Conservation (phyloP, 148 eudicot genomes). For the Tetragonia tetragonoides region DNA sequence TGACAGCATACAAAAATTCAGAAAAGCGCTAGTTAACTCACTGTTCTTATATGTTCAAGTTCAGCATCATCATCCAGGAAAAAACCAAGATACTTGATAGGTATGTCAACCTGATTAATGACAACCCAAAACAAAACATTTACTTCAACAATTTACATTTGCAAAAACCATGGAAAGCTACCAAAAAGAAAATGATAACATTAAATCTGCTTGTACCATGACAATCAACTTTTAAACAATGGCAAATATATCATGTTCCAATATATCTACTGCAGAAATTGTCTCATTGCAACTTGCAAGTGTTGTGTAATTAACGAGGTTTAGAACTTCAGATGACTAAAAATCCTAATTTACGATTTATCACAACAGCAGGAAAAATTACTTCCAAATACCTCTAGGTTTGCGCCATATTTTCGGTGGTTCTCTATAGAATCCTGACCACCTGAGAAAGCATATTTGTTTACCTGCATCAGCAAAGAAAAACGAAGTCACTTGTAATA, state of each 20-base stretch:
- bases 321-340: not conserved
- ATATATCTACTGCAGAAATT: not conserved
- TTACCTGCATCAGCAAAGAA: conserved; percentile 47
- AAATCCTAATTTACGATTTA: not conserved
- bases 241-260: not conserved
- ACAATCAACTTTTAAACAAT: too few relatives aligned
- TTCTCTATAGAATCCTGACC: conserved; percentile 96
- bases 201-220: too few relatives aligned
- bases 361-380: not conserved
- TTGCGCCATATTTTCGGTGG: conserved; percentile 84
- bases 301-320: not conserved
- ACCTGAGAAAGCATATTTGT: conserved; percentile 92
- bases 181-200: too few relatives aligned
- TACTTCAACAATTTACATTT: too few relatives aligned
- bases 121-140: too few relatives aligned
- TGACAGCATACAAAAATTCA: too few relatives aligned
- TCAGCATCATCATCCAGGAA: too few relatives aligned
- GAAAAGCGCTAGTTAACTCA: too few relatives aligned
- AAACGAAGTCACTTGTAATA: not conserved
- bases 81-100: too few relatives aligned
- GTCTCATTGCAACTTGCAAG: not conserved
- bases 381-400: conserved; percentile 66
- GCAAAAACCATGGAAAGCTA: too few relatives aligned
- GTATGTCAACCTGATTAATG: too few relatives aligned
- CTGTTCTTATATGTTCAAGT: too few relatives aligned